Evolutionary conservation across 2,329 filamentous ascomycete species (phyloP).

Genomic region (Fusarium phyllophilum): DNA sequence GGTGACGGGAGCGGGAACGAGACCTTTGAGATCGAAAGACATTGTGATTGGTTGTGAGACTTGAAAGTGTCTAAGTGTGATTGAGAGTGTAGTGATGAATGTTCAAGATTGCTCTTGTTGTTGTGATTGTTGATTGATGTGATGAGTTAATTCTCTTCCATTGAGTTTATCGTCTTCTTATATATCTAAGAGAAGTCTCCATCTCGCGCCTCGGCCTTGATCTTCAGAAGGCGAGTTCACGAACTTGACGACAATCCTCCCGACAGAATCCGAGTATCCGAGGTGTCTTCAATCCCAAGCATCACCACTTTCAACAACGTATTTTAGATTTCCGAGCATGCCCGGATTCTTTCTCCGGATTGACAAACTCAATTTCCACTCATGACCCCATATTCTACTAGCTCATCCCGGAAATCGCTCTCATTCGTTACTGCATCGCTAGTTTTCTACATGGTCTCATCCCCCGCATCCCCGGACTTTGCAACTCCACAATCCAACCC

Average conservation of each 20-base stretch:
- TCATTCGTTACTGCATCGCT: not conserved
- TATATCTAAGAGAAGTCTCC: not conserved
- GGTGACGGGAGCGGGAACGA: conserved; percentile 62
- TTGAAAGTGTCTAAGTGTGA: not conserved
- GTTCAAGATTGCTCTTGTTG: not conserved
- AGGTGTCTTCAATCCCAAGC: accelerated
- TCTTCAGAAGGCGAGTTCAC: not conserved
- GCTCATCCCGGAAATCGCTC: not conserved
- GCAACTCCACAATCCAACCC: conserved; percentile 11
- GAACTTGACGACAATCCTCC: not conserved
- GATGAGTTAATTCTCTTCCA: not conserved
- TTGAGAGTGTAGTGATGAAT: not conserved
- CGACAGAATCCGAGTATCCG: conserved; percentile 18
- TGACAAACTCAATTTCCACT: not conserved
- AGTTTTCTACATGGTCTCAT: not conserved
- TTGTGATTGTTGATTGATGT: not conserved
- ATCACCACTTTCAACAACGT: accelerated
- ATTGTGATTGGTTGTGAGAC: conserved; percentile 28
- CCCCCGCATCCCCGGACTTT: conserved; percentile 29
- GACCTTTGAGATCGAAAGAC: conserved; percentile 58
- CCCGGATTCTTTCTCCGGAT: not conserved
- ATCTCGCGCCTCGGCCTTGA: conserved; percentile 17
- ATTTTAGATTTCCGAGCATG: not conserved
- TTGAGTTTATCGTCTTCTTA: conserved; percentile 12
- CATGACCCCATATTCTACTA: not conserved